phyloP scores from a whole-genome alignment of 345 rosid species.

The Lumnitzera racemosa region DNA sequence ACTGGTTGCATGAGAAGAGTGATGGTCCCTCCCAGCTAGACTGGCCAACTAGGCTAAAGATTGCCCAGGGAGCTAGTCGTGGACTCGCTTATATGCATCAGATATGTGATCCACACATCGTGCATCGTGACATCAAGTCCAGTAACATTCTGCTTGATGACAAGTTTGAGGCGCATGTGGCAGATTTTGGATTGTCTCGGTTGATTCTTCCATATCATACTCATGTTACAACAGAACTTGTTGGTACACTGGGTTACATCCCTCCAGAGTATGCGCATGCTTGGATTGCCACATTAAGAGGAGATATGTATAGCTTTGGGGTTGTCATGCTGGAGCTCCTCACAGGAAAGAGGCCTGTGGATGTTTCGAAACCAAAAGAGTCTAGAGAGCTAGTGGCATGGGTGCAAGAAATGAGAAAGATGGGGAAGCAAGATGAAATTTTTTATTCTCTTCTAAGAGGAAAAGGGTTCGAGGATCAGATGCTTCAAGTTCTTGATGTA shows the following conservation, averaged over 20 bases:
- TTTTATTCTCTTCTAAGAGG: constrained; percentile 31
- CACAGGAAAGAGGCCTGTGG: constrained; percentile 37
- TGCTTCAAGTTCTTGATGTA: constrained; percentile 28
- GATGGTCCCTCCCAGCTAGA: constrained; percentile 32
- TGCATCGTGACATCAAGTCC: constrained; percentile 45
- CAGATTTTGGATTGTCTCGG: constrained; percentile 39
- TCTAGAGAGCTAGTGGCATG: constrained; percentile 33
- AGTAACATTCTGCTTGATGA: constrained; percentile 46
- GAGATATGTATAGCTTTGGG: constrained; percentile 45
- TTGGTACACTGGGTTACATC: constrained; percentile 39
- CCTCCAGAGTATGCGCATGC: constrained; percentile 44
- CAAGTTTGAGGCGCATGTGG: constrained; percentile 32
- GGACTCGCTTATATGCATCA: constrained; percentile 44
- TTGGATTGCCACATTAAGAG: constrained; percentile 42
- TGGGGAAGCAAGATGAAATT: constrained; percentile 26
- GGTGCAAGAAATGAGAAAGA: constrained; percentile 31
- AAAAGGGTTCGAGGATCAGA: constrained; percentile 35
- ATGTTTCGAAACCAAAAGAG: constrained; percentile 27
- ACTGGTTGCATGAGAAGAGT: constrained; percentile 36
- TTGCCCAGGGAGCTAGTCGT: constrained; percentile 25
- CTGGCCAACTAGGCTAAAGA: constrained; percentile 38
- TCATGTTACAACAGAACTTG: constrained; percentile 39
- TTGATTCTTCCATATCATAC: constrained; percentile 39
- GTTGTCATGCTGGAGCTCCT: constrained; percentile 43
- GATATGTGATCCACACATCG: constrained; percentile 24